A percentile compares a stretch with the other conserved stretches of the same genome.
Evolutionary conservation across 805 yeast species (phyloP).

Genomic region (Osmozyma mogii): DNA sequence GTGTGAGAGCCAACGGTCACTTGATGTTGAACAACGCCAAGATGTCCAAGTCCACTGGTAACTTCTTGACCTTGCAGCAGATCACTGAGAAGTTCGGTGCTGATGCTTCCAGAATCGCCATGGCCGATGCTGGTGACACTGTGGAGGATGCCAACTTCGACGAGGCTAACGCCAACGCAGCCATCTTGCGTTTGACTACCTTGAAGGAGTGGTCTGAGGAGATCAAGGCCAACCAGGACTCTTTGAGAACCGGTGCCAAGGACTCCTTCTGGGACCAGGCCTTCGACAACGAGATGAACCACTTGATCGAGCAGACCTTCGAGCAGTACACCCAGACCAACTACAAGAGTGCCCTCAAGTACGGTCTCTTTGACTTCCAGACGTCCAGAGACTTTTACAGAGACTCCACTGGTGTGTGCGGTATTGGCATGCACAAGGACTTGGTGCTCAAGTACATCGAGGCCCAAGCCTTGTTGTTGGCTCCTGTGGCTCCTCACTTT

Average conservation of each 20-base stretch:
- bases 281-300: conserved; percentile 90
- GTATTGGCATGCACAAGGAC: conserved; percentile 70
- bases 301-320: conserved; percentile 65
- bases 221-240: conserved; percentile 40
- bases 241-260: conserved; percentile 41
- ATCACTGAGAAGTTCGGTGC: conserved; percentile 88
- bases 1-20: conserved; percentile 93
- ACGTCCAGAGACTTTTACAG: conserved; percentile 94
- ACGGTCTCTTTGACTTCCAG: conserved; percentile 90
- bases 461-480: conserved; percentile 71
- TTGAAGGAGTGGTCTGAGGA: conserved; percentile 96
- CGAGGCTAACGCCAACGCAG: conserved; percentile 94
- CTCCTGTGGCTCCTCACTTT: conserved; percentile 95
- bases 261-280: conserved; percentile 74
- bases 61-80: conserved; percentile 85
- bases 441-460: conserved; percentile 78
- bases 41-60: conserved; percentile 98
- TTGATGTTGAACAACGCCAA: conserved; percentile 90
- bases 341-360: conserved; percentile 84
- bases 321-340: conserved; percentile 63
- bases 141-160: conserved; percentile 98
- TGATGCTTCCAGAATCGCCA: conserved; percentile 93
- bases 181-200: conserved; percentile 85
- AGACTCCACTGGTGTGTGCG: conserved; percentile 50
- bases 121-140: conserved; percentile 98